Base-by-base conservation (phyloP, 805 yeast genomes). In the Saccharomyces mikatae region DNA sequence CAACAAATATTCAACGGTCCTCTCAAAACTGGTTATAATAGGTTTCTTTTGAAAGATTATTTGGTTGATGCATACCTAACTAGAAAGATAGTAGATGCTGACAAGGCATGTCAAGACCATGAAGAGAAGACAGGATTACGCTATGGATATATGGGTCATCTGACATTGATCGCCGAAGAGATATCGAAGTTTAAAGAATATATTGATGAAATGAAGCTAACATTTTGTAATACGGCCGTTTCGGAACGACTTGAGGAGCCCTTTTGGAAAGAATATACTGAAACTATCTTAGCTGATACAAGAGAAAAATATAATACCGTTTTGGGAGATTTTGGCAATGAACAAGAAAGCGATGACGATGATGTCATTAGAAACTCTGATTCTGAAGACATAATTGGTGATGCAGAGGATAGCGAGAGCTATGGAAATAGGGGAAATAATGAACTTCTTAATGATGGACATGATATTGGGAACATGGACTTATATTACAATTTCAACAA, bases 141-240 rank as follows among this genome's bases (percentile, higher is more conserved):
- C 54, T 80, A 92, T 24, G 99, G 98, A 0, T 94, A 92, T 69
- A 90, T 91, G 89, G 99, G 99, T 27, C 98, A 92, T 69, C 72
- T 92, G 57, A 90, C 96, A 4, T 74, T 92, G 32, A 89, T 94
- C 53, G 91, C 96, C 49, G 98, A 94, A 68, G 99, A 92, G 69
- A 95, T 92, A 48, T 97, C 92, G 50, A 92, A 92, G 70, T 94
- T 94, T 67, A 72, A 75, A 2, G 73, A 76, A 9, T 75, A 81
- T 29, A 74, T 77, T 51, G 67, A 68, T n/a, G 72, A 69, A 54
- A 65, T 68, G 67, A 62, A 67, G 26, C 58, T 69, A 11, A 58
- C 62, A 0, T 64, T 67, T 52, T 54, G 62, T 28, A 61, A 65
- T 41, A 30, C 32, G 10, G 62, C 61, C 11, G 62, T 68, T 4